A percentile compares a stretch with the other conserved stretches of the same genome.
Evolutionary conservation across 257 asterid species (phyloP).

Genomic region (Lycium ferocissimum): DNA sequence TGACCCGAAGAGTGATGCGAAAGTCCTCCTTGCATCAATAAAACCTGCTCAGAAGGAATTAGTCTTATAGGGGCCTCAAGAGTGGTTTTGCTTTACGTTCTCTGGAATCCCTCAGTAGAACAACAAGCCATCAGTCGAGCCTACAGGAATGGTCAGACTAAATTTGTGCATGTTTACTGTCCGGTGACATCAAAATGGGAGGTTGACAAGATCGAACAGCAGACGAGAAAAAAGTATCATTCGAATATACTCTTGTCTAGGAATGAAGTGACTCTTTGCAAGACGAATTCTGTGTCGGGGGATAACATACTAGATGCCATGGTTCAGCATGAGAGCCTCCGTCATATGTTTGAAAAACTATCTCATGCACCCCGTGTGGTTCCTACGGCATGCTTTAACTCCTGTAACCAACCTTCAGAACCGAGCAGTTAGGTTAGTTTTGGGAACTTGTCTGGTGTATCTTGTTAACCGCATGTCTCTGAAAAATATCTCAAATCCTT

Average conservation of each 20-base stretch:
- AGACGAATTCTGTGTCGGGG: constrained; percentile 31
- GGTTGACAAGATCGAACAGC: constrained; percentile 51
- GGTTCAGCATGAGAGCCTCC: constrained; percentile 40
- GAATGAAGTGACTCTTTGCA: constrained; percentile 21
- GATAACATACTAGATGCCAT: constrained; percentile 65
- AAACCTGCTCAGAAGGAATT: constrained; percentile 80
- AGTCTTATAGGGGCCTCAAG: constrained; percentile 84
- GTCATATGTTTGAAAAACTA: constrained; percentile 51
- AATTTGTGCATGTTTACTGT: constrained; percentile 67
- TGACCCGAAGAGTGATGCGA: constrained; percentile 47
- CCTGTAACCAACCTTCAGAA: not conserved
- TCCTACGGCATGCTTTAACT: not conserved
- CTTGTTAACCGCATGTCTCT: not conserved
- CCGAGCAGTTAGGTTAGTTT: constrained; percentile 40
- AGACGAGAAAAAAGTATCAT: constrained; percentile 54
- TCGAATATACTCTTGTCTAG: constrained; percentile 60
- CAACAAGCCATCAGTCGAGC: constrained; percentile 84
- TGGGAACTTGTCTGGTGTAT: not conserved
- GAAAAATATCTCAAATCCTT: not conserved
- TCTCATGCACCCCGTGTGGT: constrained; percentile 49
- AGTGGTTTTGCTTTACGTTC: constrained; percentile 76
- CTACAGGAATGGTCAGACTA: constrained; percentile 78
- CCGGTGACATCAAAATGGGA: constrained; percentile 60
- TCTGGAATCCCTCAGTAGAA: constrained; percentile 80
- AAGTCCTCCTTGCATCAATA: constrained; percentile 75